Evolutionary conservation across 495 filamentous ascomycete species (phyloP), one percentile per base, ranked within the genome.

Genomic region (Daldinia vernicosa): DNA sequence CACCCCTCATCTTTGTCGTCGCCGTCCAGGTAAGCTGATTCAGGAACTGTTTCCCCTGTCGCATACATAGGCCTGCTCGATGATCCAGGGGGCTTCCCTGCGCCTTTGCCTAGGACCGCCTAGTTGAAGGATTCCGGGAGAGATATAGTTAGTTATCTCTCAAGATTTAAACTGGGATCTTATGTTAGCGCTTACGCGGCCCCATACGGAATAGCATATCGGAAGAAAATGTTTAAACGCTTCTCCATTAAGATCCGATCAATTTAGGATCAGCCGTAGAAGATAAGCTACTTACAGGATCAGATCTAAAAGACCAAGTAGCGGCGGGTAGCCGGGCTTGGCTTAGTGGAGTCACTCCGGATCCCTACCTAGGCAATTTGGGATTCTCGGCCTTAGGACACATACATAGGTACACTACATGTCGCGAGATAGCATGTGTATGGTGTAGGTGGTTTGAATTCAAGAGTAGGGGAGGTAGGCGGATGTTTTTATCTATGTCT

Each of bases 271-370:
- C 19, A 22, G 8, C 43, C 17, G 19, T 22, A 1, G 19, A 47
- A 47, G 43, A 47, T 47, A 47, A 47, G 39, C 39, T 40, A 40
- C 39, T 40, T 17, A 40, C 39, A 40, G 43, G 19, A 47, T 47
- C 43, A 24, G 43, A 47, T 47, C 43, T 47, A 24, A 47, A 47
- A 11, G 22, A 12, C 8, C 9, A 14, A 14, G 33, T 14, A 9
- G 17, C 17, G 9, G 43, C 17, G 17, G 43, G 43, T 45, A 47
- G 43, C 19, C 17, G 17, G 43, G 17, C 43, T 47, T 47, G 43
- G 43, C 43, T 22, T 47, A 47, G 43, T 24, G 43, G 43, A 47
- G 43, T 47, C 43, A 12, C 43, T 47, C 43, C 19, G 19, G 19
- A 24, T 22, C 17, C 43, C 9, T 47, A 27, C 26, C 26, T 27